Evolutionary conservation across 2,329 filamentous ascomycete genomes (phyloP).

Genomic region (Epichloe amarillans): DNA sequence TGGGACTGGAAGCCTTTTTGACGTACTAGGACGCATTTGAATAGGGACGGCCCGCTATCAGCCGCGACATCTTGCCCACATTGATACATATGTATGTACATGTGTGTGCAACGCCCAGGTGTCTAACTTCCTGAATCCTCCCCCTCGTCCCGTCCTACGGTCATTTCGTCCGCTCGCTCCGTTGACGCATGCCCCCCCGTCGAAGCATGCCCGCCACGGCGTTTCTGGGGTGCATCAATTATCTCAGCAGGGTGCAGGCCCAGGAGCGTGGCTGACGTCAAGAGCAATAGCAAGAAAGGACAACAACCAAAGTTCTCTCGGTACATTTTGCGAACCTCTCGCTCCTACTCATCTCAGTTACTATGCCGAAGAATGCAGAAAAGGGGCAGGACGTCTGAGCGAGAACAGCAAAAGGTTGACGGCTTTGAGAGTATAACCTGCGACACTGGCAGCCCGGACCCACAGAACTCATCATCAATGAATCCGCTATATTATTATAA

Average conservation of each 20-base stretch:
- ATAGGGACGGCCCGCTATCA: constrained; percentile 5
- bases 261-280: constrained; percentile 2
- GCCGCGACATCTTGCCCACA: background rate
- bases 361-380: no score
- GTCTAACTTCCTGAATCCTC: background rate
- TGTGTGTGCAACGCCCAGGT: background rate
- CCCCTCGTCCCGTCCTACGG: background rate
- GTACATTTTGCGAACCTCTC: no score
- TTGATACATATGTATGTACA: background rate
- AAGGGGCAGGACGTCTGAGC: no score
- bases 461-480: no score
- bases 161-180: background rate
- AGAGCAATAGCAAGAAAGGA: background rate
- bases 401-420: no score
- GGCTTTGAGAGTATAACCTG: no score
- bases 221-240: constrained; percentile 1
- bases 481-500: no score
- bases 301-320: no score
- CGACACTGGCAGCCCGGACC: no score
- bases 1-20: background rate
- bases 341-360: no score
- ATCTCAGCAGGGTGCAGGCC: background rate
- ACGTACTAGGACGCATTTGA: background rate
- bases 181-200: background rate
- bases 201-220: background rate